phyloP scores from a whole-genome alignment of 495 filamentous ascomycete species.

The Aspergillus panamensis region DNA sequence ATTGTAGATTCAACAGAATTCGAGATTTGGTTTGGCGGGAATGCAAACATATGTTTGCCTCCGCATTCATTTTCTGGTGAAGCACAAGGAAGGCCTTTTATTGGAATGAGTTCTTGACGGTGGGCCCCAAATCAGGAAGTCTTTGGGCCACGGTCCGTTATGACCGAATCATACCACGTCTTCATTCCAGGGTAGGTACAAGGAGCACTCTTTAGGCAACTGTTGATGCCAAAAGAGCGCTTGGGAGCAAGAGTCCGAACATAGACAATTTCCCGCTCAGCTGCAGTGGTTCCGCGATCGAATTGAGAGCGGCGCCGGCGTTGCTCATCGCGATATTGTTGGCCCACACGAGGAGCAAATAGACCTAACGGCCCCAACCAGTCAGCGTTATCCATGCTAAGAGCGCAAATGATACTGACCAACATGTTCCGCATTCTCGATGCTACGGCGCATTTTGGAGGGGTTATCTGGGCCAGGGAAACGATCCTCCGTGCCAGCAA shows the following conservation, averaged over 20 bases:
- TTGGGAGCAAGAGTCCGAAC: conserved; percentile 25
- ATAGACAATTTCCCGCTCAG: conserved; percentile 29
- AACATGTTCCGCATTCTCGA: conserved; percentile 81
- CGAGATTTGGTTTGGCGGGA: background rate
- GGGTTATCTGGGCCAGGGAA: conserved; percentile 79
- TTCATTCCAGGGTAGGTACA: conserved; percentile 30
- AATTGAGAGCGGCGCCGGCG: conserved; percentile 73
- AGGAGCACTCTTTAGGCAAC: conserved; percentile 26
- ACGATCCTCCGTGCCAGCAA: conserved; percentile 57
- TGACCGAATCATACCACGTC: conserved; percentile 24
- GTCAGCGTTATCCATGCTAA: background rate
- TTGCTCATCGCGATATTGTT: conserved; percentile 71
- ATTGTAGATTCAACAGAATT: conserved; percentile 10
- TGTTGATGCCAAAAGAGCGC: conserved; percentile 15
- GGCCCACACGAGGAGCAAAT: conserved; percentile 68
- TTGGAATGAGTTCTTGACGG: background rate
- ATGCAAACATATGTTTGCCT: background rate
- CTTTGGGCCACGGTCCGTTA: conserved; percentile 20
- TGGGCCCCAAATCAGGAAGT: conserved; percentile 20
- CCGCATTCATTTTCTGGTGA: background rate
- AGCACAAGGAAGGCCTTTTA: background rate
- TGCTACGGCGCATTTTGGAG: conserved; percentile 78
- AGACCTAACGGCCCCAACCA: conserved; percentile 42
- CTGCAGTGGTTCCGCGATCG: conserved; percentile 56
- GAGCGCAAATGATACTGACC: conserved; percentile 50